Base-by-base conservation (phyloP, 225 moss, liverwort and hornwort species). In the Bryum argenteum region DNA sequence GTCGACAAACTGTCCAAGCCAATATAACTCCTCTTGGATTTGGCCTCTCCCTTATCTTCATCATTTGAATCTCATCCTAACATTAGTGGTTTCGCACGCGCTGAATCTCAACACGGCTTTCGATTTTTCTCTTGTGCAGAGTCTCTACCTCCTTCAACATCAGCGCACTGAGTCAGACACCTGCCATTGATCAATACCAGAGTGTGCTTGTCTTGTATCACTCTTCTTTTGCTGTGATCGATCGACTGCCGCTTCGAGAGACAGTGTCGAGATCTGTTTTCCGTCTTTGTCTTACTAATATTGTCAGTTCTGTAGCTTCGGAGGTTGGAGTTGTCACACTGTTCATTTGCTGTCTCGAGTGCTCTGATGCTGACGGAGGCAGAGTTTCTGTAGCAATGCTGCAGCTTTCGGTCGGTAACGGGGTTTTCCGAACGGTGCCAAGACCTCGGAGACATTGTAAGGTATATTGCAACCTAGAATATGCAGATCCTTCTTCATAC, bases 111-210 rank as follows among this genome's bases (percentile, higher is more conserved):
- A 45, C 15, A 39, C n/a, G 57, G 11, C 1, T 8, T 41, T 67
- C 61, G 54, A 10, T 33, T 61, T 33, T 14, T 2, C 21, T 44
- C 62, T 33, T 78, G 71, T 70, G 41, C 60, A 74, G 74, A 70
- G 5, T 28, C 66, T 70, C 78, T 60, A 48, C 74, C 81, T 82
- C 74, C 81, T 78, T 82, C 81, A 82, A 82, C 81, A 78, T 82
- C 78, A 82, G 81, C 81, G 81, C 81, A 78, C 81, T 74, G 72
- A 58, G 63, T 51, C 52, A n/a, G n/a, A n/a, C n/a, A 63, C 77
- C 64, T 24, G 13, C n/a, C 38, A 65, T 13, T 48, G 62, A 23
- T 72, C 53, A 33, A 33, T 47, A 11, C 47, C 5, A 13, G 41
- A 18, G 66, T 62, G 66, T 62, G 10, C 47, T 10, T n/a, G 19